Percentiles rank a stretch among this genome's conserved stretches.
Evolutionary conservation across 2,329 filamentous ascomycete species (phyloP).

Genomic region (Fusarium verrucosum): DNA sequence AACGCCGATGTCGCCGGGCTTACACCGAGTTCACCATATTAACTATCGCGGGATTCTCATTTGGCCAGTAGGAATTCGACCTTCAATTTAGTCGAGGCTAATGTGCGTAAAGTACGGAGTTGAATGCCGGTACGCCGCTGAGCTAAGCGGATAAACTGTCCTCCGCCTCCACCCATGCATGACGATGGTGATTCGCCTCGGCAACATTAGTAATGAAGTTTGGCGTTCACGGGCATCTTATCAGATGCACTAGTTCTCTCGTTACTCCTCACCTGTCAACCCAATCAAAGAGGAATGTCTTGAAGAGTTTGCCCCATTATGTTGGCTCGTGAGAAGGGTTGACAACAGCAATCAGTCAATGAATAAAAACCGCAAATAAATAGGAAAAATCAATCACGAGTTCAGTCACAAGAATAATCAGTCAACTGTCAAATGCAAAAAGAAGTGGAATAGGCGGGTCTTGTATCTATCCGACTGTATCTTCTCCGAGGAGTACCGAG

Average conservation of each 20-base stretch:
- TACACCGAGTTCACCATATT: slow-evolving; percentile 14
- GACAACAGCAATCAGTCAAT: background rate
- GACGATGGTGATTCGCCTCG: slow-evolving; percentile 28
- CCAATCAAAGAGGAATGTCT: background rate
- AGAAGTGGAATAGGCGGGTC: slow-evolving; percentile 21
- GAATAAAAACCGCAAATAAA: background rate
- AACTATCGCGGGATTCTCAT: slow-evolving; percentile 29
- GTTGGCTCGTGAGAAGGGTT: background rate
- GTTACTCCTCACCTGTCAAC: slow-evolving; percentile 5
- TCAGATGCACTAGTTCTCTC: slow-evolving; percentile 33
- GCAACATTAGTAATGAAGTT: slow-evolving; percentile 32
- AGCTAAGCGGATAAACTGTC: slow-evolving; percentile 8
- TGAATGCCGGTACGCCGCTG: slow-evolving; percentile 10
- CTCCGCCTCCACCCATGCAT: background rate
- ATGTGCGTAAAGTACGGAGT: slow-evolving; percentile 10
- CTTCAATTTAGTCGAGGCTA: slow-evolving; percentile 16
- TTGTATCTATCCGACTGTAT: slow-evolving; percentile 20
- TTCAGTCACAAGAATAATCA: background rate
- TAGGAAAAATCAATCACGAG: background rate
- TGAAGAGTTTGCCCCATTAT: background rate
- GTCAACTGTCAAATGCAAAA: background rate
- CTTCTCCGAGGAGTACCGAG: slow-evolving; percentile 46
- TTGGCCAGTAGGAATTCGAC: slow-evolving; percentile 30
- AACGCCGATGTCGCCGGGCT: slow-evolving; percentile 24
- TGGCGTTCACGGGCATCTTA: slow-evolving; percentile 38